Evolutionary conservation across 2,329 filamentous ascomycete genomes (phyloP), one percentile per base, ranked within the genome.

Genomic region (Dactylellina drechsleri): DNA sequence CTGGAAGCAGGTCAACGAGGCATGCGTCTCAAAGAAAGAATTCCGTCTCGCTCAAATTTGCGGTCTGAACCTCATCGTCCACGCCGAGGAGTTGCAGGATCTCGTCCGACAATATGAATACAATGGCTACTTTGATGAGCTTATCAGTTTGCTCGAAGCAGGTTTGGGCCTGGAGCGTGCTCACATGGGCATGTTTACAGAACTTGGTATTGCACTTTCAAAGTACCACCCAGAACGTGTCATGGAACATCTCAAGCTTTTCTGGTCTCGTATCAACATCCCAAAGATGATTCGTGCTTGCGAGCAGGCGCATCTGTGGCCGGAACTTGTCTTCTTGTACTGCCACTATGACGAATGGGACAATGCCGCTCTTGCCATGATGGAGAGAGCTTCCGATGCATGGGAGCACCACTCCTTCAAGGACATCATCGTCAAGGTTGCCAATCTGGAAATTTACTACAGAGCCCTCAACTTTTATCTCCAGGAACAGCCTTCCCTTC

Each of bases 401-500:
- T 99, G 95, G 95, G 96, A 99, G 83, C 95, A 99, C 84, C 93
- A 97, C 82, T 95, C 96, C 57, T 99, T 99, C 89, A 99, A 99
- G 87, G 96, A 99, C 81, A 98, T 96, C 60, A 87, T 97, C 68
- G 89, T 97, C 84, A 99, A 99, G 87, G 94, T 97, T 78, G 92
- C 93, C 80, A 99, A 99, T 84, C 84, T 99, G 80, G 96, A 99
- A 84, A 99, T 99, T 80, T 99, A 98, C 86, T 99, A 99, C 86
- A 92, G 94, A 64, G 92, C 71, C 5, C 76, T 79, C 15, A 79
- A 79, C 73, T 79, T 79, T 68, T 79, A 79, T 61, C 88, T 99
- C 47, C 92, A 98, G 84, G 92, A 99, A 83, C 95, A 99, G 82
- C 95, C 95, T 40, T 92, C 94, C 12, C 87, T 99, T 53, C 85